Conservation (phyloP, 2,329 filamentous ascomycete genomes). For the Phyllosticta citrichinensis region DNA sequence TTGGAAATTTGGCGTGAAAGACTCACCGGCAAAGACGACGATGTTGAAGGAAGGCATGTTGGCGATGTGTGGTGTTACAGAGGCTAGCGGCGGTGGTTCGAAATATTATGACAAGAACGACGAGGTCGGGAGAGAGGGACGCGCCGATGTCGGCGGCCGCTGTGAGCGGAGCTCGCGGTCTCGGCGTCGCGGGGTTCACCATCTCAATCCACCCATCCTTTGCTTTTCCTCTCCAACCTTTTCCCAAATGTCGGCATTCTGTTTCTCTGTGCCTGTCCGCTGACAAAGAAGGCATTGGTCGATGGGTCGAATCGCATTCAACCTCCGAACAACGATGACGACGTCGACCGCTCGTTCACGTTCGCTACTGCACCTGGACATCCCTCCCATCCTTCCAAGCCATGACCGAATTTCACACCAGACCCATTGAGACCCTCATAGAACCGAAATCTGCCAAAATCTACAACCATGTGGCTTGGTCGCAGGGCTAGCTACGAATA, state of each 20-base stretch:
- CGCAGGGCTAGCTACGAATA: neutral
- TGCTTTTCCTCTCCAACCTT: neutral
- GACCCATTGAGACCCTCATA: neutral
- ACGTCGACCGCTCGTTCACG: neutral
- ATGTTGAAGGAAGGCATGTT: constrained; percentile 33
- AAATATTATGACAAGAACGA: constrained; percentile 6
- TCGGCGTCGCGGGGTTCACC: neutral
- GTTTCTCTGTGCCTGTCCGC: neutral
- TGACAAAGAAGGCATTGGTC: neutral
- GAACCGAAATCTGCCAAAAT: neutral
- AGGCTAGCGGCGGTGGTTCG: neutral
- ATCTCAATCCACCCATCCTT: neutral
- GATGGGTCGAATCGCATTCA: neutral
- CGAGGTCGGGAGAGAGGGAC: constrained; percentile 5
- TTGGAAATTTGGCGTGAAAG: neutral
- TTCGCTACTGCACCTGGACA: neutral
- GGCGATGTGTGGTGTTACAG: neutral
- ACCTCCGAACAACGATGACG: neutral
- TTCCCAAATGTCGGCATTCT: neutral
- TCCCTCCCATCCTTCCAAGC: neutral
- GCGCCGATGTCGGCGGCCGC: constrained; percentile 7
- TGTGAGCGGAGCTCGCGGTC: neutral
- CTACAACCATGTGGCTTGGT: neutral
- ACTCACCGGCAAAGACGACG: constrained; percentile 31
- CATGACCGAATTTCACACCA: neutral